Percentiles rank a stretch among this genome's conserved stretches.
Evolutionary conservation across 805 yeast species (phyloP).

Genomic region (Metschnikowia henanensis): DNA sequence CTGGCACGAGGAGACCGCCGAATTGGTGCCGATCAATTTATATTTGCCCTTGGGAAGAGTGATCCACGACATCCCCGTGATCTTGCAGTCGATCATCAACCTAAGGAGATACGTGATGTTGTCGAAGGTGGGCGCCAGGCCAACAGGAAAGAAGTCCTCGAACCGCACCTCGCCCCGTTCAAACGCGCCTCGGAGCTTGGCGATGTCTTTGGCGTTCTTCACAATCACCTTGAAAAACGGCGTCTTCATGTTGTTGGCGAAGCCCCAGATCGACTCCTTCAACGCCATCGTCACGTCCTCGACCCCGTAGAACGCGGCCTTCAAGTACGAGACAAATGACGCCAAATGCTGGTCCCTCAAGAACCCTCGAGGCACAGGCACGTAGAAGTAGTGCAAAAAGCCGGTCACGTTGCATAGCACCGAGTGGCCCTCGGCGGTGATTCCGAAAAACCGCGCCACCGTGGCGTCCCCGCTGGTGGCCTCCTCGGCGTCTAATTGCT

Average conservation of each 20-base stretch:
- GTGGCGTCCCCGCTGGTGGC: constrained; percentile 56
- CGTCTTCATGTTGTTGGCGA: constrained; percentile 69
- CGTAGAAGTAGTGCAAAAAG: constrained; percentile 86
- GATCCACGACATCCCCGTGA: constrained; percentile 97
- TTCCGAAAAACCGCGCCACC: constrained; percentile 86
- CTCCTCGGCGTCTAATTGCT: constrained; percentile 96
- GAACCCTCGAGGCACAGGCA: constrained; percentile 85
- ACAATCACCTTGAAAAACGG: constrained; percentile 79
- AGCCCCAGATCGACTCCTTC: constrained; percentile 95
- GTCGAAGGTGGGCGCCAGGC: constrained; percentile 72
- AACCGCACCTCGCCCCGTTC: constrained; percentile 77
- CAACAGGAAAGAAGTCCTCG: constrained; percentile 59
- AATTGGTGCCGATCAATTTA: constrained; percentile 43
- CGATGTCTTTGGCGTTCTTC: constrained; percentile 62
- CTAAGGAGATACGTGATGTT: constrained; percentile 84
- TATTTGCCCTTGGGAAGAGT: constrained; percentile 81
- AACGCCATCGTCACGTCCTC: constrained; percentile 60
- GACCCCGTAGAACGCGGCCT: constrained; percentile 54
- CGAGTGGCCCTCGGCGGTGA: constrained; percentile 84
- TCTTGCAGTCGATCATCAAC: constrained; percentile 88
- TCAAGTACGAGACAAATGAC: constrained; percentile 47
- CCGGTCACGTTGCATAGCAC: constrained; percentile 89
- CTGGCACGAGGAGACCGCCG: constrained; percentile 69
- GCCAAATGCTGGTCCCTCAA: constrained; percentile 51
- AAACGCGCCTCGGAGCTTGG: constrained; percentile 73